These are phyloP conservation scores for Phycomyces nitens DNA, from an alignment of 192 early-diverging fungal species.

Conservation along the genomic window DNA sequence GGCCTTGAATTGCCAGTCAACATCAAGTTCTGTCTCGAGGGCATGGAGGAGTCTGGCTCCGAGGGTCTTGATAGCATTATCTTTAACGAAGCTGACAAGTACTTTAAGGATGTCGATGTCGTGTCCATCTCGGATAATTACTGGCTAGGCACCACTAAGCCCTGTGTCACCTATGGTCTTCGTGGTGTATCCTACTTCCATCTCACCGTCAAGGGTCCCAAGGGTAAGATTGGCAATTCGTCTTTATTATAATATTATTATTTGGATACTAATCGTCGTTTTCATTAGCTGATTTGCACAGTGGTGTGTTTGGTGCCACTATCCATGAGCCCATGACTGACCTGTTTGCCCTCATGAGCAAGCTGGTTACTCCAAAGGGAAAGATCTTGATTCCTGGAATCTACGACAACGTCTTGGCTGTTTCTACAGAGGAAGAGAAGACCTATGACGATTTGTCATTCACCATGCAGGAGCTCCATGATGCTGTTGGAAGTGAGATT, in stretches of 20 bases:
- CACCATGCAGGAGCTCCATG: constrained; percentile 71
- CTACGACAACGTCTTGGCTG: constrained; percentile 83
- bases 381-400: constrained; percentile 91
- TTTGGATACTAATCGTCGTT: no score
- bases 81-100: constrained; percentile 76
- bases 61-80: constrained; percentile 96
- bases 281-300: constrained; percentile 79
- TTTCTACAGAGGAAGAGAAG: constrained; percentile 73
- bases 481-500: constrained; percentile 68
- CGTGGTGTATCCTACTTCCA: constrained; percentile 72
- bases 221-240: not conserved
- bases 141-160: constrained; percentile 94
- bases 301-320: constrained; percentile 91
- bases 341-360: constrained; percentile 76
- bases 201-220: constrained; percentile 34
- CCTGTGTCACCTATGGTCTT: constrained; percentile 97
- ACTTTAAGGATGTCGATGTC: constrained; percentile 89
- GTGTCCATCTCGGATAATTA: constrained; percentile 99
- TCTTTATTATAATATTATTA: no score
- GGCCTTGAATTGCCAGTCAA: constrained; percentile 92
- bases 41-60: constrained; percentile 85
- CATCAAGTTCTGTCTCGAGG: constrained; percentile 97
- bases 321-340: constrained; percentile 99
- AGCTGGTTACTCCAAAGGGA: constrained; percentile 80
- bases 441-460: constrained; percentile 87